Percentiles rank a stretch among this genome's conserved stretches.
phyloP scores from a whole-genome alignment of 495 filamentous ascomycete species.

The Lasiosphaeria hispida region DNA sequence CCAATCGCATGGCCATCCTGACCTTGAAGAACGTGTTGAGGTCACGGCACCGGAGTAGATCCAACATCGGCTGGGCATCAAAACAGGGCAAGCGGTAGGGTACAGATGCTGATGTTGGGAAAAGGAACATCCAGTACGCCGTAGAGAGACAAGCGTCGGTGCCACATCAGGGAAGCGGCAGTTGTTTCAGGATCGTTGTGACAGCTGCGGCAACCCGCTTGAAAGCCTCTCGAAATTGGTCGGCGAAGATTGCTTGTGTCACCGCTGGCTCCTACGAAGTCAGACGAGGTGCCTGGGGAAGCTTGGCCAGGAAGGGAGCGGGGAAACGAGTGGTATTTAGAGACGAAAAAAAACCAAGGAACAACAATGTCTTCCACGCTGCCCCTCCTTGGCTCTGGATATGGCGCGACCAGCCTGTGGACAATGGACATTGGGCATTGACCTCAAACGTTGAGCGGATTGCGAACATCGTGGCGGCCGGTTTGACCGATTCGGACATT shows the following conservation, averaged over 20 bases:
- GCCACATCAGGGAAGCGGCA: conserved; percentile 5
- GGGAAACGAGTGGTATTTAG: too few relatives aligned
- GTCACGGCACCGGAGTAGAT: conserved; percentile 11
- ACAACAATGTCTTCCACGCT: too few relatives aligned
- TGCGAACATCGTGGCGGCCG: too few relatives aligned
- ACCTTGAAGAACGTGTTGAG: conserved; percentile 7
- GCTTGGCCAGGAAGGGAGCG: too few relatives aligned
- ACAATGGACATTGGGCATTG: background rate
- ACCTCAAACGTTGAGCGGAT: background rate
- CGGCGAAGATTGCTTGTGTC: background rate
- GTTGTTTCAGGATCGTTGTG: conserved; percentile 13
- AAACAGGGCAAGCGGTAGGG: conserved; percentile 3
- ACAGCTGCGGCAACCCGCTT: background rate
- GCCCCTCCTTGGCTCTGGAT: too few relatives aligned
- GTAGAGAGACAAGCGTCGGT: background rate
- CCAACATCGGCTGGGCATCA: conserved; percentile 16
- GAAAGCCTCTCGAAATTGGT: background rate
- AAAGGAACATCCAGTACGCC: background rate
- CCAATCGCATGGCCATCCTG: conserved; percentile 3
- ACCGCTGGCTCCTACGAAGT: background rate
- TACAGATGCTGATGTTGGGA: conserved; percentile 13
- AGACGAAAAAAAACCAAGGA: too few relatives aligned
- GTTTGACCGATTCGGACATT: background rate
- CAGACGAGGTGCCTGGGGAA: background rate
- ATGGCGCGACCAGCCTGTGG: background rate